Evolutionary conservation across 768 basidiomycete species (phyloP).

Genomic region (Rhizopogon salebrosus): DNA sequence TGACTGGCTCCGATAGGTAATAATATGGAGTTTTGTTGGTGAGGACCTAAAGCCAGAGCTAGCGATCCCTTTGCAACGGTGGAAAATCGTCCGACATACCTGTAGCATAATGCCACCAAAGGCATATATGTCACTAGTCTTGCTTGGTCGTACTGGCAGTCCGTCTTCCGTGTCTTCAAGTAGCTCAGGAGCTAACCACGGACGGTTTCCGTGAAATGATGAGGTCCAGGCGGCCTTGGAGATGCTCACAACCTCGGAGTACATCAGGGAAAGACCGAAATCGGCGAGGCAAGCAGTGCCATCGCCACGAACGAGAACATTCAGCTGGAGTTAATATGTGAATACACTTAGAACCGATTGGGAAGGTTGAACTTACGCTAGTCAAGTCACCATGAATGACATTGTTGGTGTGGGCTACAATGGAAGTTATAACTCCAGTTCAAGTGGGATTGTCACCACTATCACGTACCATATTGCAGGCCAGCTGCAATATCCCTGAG

Average conservation of each 20-base stretch:
- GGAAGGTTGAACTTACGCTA: neutral
- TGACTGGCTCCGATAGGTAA: conserved; percentile 15
- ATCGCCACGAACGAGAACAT: conserved; percentile 32
- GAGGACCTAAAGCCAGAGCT: conserved; percentile 17
- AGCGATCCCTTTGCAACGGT: neutral
- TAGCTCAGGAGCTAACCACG: conserved; percentile 39
- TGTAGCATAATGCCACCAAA: conserved; percentile 31
- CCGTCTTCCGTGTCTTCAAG: conserved; percentile 25
- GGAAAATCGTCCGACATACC: conserved; percentile 24
- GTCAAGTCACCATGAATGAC: conserved; percentile 4
- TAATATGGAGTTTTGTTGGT: conserved; percentile 16
- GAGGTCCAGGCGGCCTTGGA: conserved; percentile 7
- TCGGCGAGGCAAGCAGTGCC: too few species aligned
- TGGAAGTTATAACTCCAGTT: neutral
- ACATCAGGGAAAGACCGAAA: conserved; percentile 37
- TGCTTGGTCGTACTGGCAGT: conserved; percentile 4
- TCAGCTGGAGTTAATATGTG: neutral
- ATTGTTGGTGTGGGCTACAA: neutral
- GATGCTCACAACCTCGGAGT: conserved; percentile 28
- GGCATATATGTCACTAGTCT: conserved; percentile 36
- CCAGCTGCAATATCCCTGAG: conserved; percentile 7
- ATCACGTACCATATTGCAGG: conserved; percentile 13
- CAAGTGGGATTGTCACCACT: too few species aligned
- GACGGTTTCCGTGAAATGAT: conserved; percentile 29
- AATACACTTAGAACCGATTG: neutral